phyloP scores from a whole-genome alignment of 495 filamentous ascomycete species.

The Penicillium canescens region DNA sequence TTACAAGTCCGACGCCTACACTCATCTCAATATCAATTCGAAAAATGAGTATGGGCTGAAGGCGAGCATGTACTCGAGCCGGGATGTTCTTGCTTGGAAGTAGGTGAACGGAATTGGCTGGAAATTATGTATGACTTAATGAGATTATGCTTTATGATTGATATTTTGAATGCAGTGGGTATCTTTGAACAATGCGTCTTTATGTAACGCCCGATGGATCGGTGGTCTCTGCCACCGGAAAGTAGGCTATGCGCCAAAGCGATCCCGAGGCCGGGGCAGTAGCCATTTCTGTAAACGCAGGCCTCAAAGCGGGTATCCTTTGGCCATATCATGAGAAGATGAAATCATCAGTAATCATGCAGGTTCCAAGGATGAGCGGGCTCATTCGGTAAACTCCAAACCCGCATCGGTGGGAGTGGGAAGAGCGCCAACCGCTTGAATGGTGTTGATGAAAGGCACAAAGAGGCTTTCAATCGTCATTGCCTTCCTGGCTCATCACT shows the following conservation, averaged over 20 bases:
- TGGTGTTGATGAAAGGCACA: not conserved
- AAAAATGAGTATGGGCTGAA: constrained; percentile 69
- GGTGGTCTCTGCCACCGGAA: not conserved
- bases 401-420: too few relatives aligned
- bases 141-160: not conserved
- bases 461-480: constrained; percentile 28
- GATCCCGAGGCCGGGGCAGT: not conserved
- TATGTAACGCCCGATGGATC: constrained; percentile 1
- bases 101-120: not conserved
- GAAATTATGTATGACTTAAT: constrained; percentile 11
- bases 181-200: constrained; percentile 8
- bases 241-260: not conserved
- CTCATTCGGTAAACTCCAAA: not conserved
- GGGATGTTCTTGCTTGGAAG: constrained; percentile 38
- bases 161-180: constrained; percentile 9
- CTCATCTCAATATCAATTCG: constrained; percentile 63
- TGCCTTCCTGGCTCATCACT: constrained; percentile 41
- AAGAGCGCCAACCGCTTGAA: not conserved
- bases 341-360: not conserved
- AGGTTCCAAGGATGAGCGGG: not conserved
- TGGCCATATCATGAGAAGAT: not conserved
- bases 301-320: not conserved
- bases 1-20: constrained; percentile 83
- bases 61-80: constrained; percentile 52
- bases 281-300: not conserved